Conservation (phyloP, 371 early-diverging fungal genomes). For the Mortierella sp. region DNA sequence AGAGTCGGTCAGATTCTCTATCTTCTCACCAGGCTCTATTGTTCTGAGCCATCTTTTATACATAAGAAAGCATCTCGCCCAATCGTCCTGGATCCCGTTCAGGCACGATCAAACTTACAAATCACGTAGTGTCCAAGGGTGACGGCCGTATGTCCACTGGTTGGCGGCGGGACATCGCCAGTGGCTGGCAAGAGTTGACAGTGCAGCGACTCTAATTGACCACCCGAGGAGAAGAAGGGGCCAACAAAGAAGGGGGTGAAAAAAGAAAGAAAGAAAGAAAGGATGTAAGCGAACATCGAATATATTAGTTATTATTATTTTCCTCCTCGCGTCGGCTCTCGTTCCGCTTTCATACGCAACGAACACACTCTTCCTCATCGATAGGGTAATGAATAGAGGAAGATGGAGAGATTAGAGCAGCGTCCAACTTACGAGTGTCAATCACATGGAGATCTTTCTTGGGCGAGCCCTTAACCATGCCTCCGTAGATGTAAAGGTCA, state of each 20-base stretch:
- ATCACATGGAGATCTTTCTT: constrained; percentile 69
- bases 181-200: constrained; percentile 34
- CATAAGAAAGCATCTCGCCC: too few species aligned
- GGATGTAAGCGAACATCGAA: too few species aligned
- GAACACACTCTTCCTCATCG: too few species aligned
- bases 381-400: too few species aligned
- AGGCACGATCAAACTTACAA: constrained; percentile 26
- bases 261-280: too few species aligned
- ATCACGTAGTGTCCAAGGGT: constrained; percentile 48
- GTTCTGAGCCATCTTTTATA: too few species aligned
- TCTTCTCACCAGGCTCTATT: background rate
- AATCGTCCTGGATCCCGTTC: too few species aligned
- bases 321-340: background rate
- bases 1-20: background rate
- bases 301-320: background rate
- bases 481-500: constrained; percentile 68
- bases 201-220: constrained; percentile 31
- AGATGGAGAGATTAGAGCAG: background rate
- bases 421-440: constrained; percentile 63
- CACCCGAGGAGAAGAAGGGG: background rate
- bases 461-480: constrained; percentile 58
- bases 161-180: constrained; percentile 30
- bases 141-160: constrained; percentile 44
- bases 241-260: background rate
- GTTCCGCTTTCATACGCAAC: background rate